These are phyloP conservation scores for Penicillium coprophilum DNA, from an alignment of 495 filamentous ascomycete species.

Conservation along the genomic window DNA sequence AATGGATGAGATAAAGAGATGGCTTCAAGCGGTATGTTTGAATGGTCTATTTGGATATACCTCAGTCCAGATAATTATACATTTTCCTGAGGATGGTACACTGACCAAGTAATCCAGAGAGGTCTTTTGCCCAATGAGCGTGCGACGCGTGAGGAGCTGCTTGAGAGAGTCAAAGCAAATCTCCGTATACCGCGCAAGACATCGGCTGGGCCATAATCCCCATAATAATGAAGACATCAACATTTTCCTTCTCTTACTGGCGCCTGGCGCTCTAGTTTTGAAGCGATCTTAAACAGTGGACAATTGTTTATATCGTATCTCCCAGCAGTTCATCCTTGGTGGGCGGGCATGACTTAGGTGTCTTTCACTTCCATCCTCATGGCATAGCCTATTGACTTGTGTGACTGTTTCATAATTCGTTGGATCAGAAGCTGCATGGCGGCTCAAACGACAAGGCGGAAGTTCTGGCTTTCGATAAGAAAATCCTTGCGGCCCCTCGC, in stretches of 20 bases:
- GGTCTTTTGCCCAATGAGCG: conserved; percentile 64
- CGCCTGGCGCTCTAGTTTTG: neutral
- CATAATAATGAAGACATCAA: conserved; percentile 1
- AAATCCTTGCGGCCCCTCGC: conserved; percentile 53
- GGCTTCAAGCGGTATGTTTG: conserved; percentile 69
- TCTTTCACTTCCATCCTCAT: conserved; percentile 1
- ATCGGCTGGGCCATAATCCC: conserved; percentile 10
- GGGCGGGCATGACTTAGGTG: neutral
- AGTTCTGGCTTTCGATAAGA: conserved; percentile 74
- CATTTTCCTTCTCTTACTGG: neutral
- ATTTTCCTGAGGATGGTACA: neutral
- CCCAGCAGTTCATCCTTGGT: neutral
- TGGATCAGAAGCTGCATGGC: neutral
- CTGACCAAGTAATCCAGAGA: conserved; percentile 51
- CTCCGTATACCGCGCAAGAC: conserved; percentile 52
- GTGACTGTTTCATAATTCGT: neutral
- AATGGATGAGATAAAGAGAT: conserved; percentile 66
- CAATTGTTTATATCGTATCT: neutral
- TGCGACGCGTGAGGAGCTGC: conserved; percentile 70
- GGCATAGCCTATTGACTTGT: neutral
- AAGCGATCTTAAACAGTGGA: neutral
- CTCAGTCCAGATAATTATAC: neutral
- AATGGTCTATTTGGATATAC: neutral
- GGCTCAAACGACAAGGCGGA: conserved; percentile 57
- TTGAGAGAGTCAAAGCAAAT: conserved; percentile 80